Conservation (phyloP, 306 rosid species). For the Prunus padus region DNA sequence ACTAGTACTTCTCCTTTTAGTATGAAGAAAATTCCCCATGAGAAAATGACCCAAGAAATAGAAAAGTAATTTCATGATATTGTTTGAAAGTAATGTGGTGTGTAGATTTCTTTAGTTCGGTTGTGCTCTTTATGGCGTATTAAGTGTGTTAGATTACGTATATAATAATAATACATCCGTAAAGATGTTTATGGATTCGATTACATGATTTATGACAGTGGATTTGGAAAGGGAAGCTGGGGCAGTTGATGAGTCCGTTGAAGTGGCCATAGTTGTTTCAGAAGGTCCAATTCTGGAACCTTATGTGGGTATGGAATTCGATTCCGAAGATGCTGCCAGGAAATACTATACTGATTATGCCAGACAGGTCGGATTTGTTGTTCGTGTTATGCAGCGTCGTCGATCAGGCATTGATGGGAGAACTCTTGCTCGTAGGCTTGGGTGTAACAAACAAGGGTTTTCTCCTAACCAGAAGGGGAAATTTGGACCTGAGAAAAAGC, state of each 20-base stretch:
- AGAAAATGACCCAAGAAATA: background rate
- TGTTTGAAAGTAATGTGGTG: background rate
- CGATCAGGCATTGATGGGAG: slow-evolving; percentile 82
- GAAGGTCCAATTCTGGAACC: slow-evolving; percentile 58
- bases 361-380: slow-evolving; percentile 66
- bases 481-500: slow-evolving; percentile 60
- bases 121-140: too few relatives aligned
- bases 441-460: slow-evolving; percentile 93
- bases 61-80: background rate
- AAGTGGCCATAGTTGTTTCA: slow-evolving; percentile 40
- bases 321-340: slow-evolving; percentile 79
- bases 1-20: background rate
- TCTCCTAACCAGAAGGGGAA: slow-evolving; percentile 63
- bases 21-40: background rate
- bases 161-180: slow-evolving; percentile 20
- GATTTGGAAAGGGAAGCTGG: slow-evolving; percentile 55
- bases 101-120: background rate
- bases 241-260: slow-evolving; percentile 38
- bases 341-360: slow-evolving; percentile 72
- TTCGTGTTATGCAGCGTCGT: slow-evolving; percentile 89
- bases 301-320: slow-evolving; percentile 84
- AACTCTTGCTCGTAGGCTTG: slow-evolving; percentile 93
- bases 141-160: background rate
- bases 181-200: slow-evolving; percentile 26
- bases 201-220: slow-evolving; percentile 37